Conservation (phyloP, 352 stramenopile species). For the Globisporangium solare region DNA sequence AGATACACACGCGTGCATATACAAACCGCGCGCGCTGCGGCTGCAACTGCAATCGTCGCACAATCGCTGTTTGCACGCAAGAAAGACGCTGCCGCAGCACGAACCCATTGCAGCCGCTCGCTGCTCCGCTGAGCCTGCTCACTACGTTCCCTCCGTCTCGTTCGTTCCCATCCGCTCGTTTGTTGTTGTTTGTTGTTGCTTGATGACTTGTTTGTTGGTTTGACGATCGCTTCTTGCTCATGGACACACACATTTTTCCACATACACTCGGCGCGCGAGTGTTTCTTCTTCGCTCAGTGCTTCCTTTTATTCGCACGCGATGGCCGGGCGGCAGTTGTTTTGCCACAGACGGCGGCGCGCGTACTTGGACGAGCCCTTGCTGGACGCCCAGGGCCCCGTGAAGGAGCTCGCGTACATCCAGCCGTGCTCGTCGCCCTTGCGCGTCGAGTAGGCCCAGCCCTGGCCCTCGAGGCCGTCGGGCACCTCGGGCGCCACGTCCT, state of each 20-base stretch:
- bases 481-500: constrained; percentile 54
- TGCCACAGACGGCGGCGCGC: constrained; percentile 65
- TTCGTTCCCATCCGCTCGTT: no score
- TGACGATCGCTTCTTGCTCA: not conserved
- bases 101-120: no score
- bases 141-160: no score
- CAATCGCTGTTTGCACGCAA: no score
- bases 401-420: constrained; percentile 69
- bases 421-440: constrained; percentile 59
- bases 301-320: constrained; percentile 35
- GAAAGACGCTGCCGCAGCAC: no score
- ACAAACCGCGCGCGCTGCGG: no score
- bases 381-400: constrained; percentile 49
- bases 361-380: constrained; percentile 24
- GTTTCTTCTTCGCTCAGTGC: constrained; percentile 1
- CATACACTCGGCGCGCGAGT: not conserved
- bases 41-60: no score
- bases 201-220: no score
- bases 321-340: constrained; percentile 54
- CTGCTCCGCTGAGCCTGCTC: no score
- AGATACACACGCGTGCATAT: no score
- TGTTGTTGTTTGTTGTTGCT: no score
- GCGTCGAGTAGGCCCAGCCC: constrained; percentile 63
- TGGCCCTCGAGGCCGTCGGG: constrained; percentile 43
- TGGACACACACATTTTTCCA: no score